phyloP scores from a whole-genome alignment of 345 rosid species.

The Lumnitzera littorea region DNA sequence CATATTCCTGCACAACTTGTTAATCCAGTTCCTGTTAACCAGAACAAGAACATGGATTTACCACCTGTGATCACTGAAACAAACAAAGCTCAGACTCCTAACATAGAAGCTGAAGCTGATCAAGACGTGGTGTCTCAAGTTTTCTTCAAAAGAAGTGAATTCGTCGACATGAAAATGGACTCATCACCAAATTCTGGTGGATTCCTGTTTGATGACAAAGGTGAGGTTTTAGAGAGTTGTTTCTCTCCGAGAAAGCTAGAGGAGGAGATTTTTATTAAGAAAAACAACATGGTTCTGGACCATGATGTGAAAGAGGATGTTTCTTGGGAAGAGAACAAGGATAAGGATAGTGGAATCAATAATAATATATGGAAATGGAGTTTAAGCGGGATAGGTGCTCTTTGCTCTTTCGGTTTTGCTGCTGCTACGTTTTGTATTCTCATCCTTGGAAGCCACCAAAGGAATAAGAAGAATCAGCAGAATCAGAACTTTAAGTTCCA shows the following conservation, averaged over 20 bases:
- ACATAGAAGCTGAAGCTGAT: conserved; percentile 21
- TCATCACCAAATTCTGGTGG: conserved; percentile 42
- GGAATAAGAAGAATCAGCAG: conserved; percentile 33
- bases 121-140: conserved; percentile 67
- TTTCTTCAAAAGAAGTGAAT: conserved; percentile 86
- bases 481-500: conserved; percentile 52
- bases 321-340: conserved; percentile 31
- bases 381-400: conserved; percentile 76
- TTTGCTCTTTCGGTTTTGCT: conserved; percentile 90
- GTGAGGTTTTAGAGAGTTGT: conserved; percentile 20
- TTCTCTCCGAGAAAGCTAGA: conserved; percentile 34
- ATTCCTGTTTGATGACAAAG: conserved; percentile 30
- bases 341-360: conserved; percentile 32
- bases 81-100: conserved; percentile 8
- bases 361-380: conserved; percentile 61
- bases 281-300: conserved; percentile 9
- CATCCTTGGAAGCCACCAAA: conserved; percentile 55
- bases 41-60: conserved; percentile 6
- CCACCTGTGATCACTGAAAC: conserved; percentile 27
- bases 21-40: conserved; percentile 46
- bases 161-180: conserved; percentile 93
- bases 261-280: conserved; percentile 7
- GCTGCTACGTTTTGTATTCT: conserved; percentile 76
- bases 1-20: conserved; percentile 31
- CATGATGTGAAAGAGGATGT: conserved; percentile 16